phyloP scores from a whole-genome alignment of 306 rosid genomes.

The Styphnolobium japonicum region DNA sequence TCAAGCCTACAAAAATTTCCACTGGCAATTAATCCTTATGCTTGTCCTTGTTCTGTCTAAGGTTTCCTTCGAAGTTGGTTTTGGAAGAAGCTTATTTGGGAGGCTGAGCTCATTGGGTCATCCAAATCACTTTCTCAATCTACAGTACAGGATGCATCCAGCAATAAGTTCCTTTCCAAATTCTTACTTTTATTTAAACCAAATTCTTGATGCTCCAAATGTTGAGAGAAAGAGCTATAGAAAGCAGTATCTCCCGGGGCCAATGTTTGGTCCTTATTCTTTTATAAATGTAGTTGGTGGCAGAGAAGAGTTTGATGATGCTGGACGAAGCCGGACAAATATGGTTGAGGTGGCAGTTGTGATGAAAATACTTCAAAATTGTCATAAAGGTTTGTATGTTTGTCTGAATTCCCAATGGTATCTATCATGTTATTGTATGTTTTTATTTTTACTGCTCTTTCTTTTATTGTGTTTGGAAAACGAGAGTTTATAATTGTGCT shows the following conservation, averaged over 20 bases:
- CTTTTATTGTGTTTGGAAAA: background rate
- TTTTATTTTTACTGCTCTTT: background rate
- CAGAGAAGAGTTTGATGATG: constrained; percentile 69
- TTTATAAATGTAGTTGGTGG: constrained; percentile 69
- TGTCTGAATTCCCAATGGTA: background rate
- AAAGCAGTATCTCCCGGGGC: constrained; percentile 50
- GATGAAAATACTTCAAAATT: constrained; percentile 44
- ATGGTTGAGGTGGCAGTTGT: constrained; percentile 68
- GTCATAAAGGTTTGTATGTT: constrained; percentile 51
- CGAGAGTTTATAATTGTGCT: background rate
- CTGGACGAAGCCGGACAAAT: constrained; percentile 64
- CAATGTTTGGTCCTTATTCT: constrained; percentile 77
- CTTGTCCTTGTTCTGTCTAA: constrained; percentile 8
- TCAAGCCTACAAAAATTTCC: background rate
- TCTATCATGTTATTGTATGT: background rate
- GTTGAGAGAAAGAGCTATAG: constrained; percentile 42
- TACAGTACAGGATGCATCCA: constrained; percentile 88
- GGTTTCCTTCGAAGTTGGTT: constrained; percentile 59
- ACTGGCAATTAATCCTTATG: background rate
- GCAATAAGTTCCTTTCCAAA: constrained; percentile 73
- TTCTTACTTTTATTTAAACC: constrained; percentile 47
- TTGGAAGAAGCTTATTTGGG: constrained; percentile 76
- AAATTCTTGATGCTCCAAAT: constrained; percentile 55
- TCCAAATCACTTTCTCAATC: constrained; percentile 54
- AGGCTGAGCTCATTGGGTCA: constrained; percentile 51